These are phyloP conservation scores for Leptographium procerum DNA, from an alignment of 2,329 filamentous ascomycete genomes.

Conservation along the genomic window DNA sequence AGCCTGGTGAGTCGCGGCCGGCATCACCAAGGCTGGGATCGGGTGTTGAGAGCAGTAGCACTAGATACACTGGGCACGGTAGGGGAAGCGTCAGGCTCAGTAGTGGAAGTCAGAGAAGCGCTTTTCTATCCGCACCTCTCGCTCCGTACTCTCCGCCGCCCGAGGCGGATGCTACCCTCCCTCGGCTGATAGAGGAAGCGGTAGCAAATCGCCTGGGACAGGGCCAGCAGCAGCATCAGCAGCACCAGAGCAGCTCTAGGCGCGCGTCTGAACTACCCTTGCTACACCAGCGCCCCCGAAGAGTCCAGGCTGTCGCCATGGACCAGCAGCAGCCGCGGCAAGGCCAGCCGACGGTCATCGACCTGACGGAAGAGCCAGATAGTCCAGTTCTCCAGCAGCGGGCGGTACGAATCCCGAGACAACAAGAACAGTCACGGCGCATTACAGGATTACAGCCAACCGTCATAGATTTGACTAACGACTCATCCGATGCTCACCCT, in stretches of 20 bases:
- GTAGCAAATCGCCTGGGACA: neutral
- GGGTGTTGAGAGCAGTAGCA: neutral
- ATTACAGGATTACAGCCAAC: too few relatives aligned
- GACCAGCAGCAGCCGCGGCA: neutral
- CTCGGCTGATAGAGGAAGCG: neutral
- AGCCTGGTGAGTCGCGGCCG: neutral
- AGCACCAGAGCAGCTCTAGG: too few relatives aligned
- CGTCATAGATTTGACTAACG: conserved; percentile 28
- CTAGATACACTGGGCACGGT: neutral
- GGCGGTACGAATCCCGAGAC: neutral
- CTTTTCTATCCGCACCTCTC: neutral
- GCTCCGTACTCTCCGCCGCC: neutral
- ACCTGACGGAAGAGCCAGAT: conserved; percentile 29
- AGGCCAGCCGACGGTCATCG: conserved; percentile 30
- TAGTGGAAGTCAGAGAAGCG: neutral
- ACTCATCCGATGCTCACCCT: neutral
- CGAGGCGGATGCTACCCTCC: neutral
- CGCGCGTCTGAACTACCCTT: neutral
- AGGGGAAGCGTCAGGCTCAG: neutral
- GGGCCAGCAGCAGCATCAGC: neutral
- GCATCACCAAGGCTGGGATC: neutral
- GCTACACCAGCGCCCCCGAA: neutral
- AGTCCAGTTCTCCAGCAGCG: neutral
- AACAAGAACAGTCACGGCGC: conserved; percentile 12
- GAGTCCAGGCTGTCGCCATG: neutral